Evolutionary conservation across 2,329 filamentous ascomycete genomes (phyloP).

Genomic region (Fusarium musae): DNA sequence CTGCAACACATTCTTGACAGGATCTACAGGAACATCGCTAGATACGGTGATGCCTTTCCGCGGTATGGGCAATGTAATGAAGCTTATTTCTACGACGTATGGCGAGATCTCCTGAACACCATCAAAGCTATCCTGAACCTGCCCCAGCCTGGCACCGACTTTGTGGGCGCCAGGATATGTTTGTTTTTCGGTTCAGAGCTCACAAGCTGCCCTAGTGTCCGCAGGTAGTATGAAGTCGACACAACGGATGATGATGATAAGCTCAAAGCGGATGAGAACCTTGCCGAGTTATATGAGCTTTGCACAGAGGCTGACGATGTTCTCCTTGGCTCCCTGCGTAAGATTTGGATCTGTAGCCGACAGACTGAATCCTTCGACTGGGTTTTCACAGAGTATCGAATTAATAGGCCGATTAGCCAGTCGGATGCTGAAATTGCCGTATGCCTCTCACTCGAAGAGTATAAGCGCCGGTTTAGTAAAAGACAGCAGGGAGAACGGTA

Average conservation of each 20-base stretch:
- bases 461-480: background rate
- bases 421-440: background rate
- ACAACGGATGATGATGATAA: no score
- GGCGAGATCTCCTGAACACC: background rate
- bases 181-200: background rate
- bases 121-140: background rate
- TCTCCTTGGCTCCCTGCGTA: background rate
- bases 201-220: background rate
- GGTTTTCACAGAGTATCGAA: background rate
- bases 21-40: background rate
- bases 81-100: background rate
- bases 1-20: background rate
- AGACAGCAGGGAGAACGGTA: background rate
- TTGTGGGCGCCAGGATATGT: background rate
- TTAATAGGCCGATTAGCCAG: fast-evolving
- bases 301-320: background rate
- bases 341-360: background rate
- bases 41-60: background rate
- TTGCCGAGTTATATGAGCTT: background rate
- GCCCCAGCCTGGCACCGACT: background rate
- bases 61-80: no score
- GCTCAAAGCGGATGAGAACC: background rate
- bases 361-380: background rate
- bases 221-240: no score
- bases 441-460: background rate